phyloP scores from a whole-genome alignment of 306 rosid species.

The Delonix regia region DNA sequence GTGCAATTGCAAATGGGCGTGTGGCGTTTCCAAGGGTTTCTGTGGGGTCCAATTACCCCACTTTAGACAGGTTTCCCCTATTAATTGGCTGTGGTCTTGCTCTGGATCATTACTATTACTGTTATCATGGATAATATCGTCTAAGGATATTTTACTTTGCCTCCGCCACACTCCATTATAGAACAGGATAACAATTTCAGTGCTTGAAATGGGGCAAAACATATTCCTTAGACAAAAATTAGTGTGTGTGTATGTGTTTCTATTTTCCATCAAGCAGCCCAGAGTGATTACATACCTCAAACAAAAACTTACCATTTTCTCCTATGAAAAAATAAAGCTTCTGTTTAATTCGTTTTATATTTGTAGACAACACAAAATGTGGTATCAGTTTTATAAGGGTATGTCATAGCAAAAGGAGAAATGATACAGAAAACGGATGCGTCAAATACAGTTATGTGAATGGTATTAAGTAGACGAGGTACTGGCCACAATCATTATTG shows the following conservation, averaged over 20 bases:
- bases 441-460: background rate
- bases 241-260: no score
- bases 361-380: background rate
- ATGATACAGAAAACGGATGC: background rate
- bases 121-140: no score
- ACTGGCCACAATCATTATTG: background rate
- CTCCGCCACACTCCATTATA: background rate
- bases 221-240: background rate
- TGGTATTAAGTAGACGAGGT: no score
- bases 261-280: background rate
- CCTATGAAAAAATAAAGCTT: background rate
- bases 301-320: background rate
- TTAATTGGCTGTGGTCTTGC: background rate
- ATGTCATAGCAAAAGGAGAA: background rate
- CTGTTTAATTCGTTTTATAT: background rate
- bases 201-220: background rate
- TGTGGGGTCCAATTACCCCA: background rate
- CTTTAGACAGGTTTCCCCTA: no score
- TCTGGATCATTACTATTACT: no score
- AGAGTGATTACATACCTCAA: background rate
- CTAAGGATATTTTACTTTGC: no score
- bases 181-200: background rate
- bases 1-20: background rate
- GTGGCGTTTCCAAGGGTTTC: background rate
- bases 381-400: no score